Evolutionary conservation across 805 yeast genomes (phyloP).

Genomic region (Wickerhamiella dianesei): DNA sequence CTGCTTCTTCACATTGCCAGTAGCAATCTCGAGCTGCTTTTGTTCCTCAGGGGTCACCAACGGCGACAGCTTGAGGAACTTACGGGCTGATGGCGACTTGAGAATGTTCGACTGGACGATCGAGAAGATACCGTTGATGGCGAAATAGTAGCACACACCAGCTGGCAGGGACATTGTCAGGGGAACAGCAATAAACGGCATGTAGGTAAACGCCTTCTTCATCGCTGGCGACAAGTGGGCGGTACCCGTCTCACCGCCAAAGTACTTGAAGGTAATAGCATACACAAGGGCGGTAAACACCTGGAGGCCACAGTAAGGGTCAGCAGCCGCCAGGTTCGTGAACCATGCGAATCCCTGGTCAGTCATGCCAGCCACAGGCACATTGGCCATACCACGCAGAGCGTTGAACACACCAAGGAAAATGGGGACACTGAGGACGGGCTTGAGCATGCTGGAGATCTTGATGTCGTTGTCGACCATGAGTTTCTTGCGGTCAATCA

Average conservation of each 20-base stretch:
- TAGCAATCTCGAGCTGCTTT: conserved; percentile 20
- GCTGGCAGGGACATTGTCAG: conserved; percentile 78
- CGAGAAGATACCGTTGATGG: conserved; percentile 65
- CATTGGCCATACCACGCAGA: conserved; percentile 64
- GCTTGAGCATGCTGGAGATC: conserved; percentile 59
- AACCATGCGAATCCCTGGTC: conserved; percentile 80
- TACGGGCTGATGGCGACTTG: conserved; percentile 47
- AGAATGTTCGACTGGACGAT: conserved; percentile 57
- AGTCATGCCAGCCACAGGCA: conserved; percentile 72
- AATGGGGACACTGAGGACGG: conserved; percentile 59
- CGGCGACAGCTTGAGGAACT: conserved; percentile 42
- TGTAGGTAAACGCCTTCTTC: conserved; percentile 52
- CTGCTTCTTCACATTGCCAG: conserved; percentile 17
- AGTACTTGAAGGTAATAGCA: conserved; percentile 52
- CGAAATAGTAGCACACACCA: conserved; percentile 74
- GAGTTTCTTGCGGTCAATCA: conserved; percentile 44
- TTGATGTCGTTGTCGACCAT: conserved; percentile 60
- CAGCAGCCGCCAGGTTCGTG: conserved; percentile 61
- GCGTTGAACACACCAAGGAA: conserved; percentile 86
- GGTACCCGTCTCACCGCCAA: conserved; percentile 87
- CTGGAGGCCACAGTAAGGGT: conserved; percentile 85
- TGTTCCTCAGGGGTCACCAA: conserved; percentile 39
- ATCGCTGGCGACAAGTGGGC: conserved; percentile 48
- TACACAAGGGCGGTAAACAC: conserved; percentile 66
- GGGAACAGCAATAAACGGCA: conserved; percentile 77